Evolutionary conservation across 2,329 filamentous ascomycete species (phyloP).

Genomic region (Pseudocercospora pini-densiflorae): DNA sequence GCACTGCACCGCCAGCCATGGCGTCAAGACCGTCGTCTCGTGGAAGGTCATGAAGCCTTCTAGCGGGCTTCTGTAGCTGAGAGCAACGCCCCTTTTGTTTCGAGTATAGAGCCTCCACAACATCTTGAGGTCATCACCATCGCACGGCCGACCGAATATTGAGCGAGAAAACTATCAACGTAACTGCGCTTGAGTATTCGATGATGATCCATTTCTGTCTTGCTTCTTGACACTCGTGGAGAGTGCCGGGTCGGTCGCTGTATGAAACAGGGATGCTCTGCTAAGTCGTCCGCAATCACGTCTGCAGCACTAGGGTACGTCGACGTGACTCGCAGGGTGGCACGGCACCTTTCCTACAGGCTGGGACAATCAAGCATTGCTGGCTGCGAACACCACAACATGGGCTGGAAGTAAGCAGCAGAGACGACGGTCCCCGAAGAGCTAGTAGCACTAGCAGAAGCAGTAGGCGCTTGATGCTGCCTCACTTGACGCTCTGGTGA

Average conservation of each 20-base stretch:
- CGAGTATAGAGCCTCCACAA: conserved; percentile 13
- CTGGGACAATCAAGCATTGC: conserved; percentile 10
- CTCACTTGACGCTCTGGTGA: conserved; percentile 3
- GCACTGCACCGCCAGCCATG: conserved; percentile 16
- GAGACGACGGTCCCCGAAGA: conserved; percentile 12
- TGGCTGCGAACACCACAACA: conserved; percentile 6
- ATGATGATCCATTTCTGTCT: background rate
- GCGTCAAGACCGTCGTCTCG: conserved; percentile 24
- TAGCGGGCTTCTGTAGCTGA: conserved; percentile 24
- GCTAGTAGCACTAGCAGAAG: background rate
- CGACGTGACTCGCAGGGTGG: conserved; percentile 22
- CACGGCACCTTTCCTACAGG: conserved; percentile 1
- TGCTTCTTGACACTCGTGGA: background rate
- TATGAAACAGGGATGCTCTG: conserved; percentile 20
- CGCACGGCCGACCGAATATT: background rate
- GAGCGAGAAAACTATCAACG: background rate
- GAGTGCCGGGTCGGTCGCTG: conserved; percentile 1
- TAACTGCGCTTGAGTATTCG: background rate
- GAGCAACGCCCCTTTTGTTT: conserved; percentile 13
- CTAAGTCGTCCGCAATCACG: conserved; percentile 19
- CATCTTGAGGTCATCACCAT: conserved; percentile 9
- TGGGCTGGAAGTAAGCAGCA: conserved; percentile 8
- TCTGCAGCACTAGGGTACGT: conserved; percentile 16
- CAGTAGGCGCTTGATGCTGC: conserved; percentile 1
- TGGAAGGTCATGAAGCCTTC: conserved; percentile 16